Evolutionary conservation across 1,284 basidiomycete species (phyloP).

Genomic region (Rhizoctonia solani): DNA sequence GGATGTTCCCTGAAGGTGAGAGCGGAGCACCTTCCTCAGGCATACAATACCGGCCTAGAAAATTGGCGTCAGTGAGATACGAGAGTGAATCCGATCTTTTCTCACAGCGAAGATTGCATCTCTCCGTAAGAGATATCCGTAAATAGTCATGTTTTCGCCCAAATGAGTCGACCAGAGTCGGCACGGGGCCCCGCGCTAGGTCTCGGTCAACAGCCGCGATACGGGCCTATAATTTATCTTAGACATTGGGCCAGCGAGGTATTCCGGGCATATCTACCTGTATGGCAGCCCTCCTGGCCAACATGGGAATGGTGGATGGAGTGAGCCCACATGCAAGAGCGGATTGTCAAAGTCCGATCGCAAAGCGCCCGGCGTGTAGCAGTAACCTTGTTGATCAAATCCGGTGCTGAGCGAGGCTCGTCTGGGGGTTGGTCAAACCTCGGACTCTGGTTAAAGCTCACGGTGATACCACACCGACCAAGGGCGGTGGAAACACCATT

Average conservation of each 20-base stretch:
- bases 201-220: constrained; percentile 59
- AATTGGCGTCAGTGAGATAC: not conserved
- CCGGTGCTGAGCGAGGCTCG: too few relatives aligned
- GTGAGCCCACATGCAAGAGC: not conserved
- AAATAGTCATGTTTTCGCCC: constrained; percentile 77
- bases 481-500: too few relatives aligned
- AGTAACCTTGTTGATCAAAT: too few relatives aligned
- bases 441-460: too few relatives aligned
- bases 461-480: too few relatives aligned
- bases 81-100: constrained; percentile 33
- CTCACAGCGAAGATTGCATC: constrained; percentile 84
- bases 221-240: constrained; percentile 55
- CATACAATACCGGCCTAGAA: constrained; percentile 86
- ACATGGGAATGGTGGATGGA: constrained; percentile 7
- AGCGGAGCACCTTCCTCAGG: constrained; percentile 78
- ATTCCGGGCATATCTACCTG: not conserved
- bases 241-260: not conserved
- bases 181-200: constrained; percentile 50
- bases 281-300: constrained; percentile 14
- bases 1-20: constrained; percentile 67
- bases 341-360: constrained; percentile 13
- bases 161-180: constrained; percentile 68
- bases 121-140: constrained; percentile 82
- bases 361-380: too few relatives aligned
- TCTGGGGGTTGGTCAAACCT: too few relatives aligned